Base-by-base conservation (phyloP, 2,329 filamentous ascomycete species). In the Paraphoma chrysanthemicola region DNA sequence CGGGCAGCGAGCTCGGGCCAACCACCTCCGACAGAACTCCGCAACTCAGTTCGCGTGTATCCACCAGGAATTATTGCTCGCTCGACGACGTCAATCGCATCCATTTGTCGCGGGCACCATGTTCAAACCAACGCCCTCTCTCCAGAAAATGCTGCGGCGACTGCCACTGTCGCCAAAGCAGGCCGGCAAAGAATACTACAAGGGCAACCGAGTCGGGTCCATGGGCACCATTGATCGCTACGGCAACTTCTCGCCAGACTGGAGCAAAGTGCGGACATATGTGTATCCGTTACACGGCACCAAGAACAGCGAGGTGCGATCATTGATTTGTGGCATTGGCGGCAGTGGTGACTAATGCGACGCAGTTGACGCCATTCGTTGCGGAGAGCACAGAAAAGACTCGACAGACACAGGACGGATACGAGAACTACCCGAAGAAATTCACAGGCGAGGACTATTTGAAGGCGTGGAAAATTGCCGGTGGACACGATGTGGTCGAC, bases 151-250 rank as follows among this genome's bases (percentile, higher is more conserved):
- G 55, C 85, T 92, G 71, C 86, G 88, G 78, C 92, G 94, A 73
- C 82, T 93, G 56, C 84, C 85, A 51, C 86, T 99, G 72, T 97
- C 92, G 11, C 96, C 94, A 66, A 99, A 99, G 81, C 89, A 95
- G 79, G 89, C 94, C 75, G 91, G 90, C 77, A 92, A 92, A 74
- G 94, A 93, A 67, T 99, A 89, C 86, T 99, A 99, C 87, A 98
- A 98, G 84, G 95, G 95, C 75, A 97, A 90, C 70, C 85, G 93
- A 45, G 90, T 92, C 0, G 95, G 95, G 1, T 88, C 90, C 42
- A 93, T 96, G 88, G 95, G 95, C 77, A 80, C 83, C 12, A 92
- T 96, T 80, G 93, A 91, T 52, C 90, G 91, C 76, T 86, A 88
- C 74, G 95, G 94, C 77, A 89, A 89, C 48, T 99, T 95, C 78